phyloP scores from a whole-genome alignment of 208 protist species.

The Leishmania major region DNA sequence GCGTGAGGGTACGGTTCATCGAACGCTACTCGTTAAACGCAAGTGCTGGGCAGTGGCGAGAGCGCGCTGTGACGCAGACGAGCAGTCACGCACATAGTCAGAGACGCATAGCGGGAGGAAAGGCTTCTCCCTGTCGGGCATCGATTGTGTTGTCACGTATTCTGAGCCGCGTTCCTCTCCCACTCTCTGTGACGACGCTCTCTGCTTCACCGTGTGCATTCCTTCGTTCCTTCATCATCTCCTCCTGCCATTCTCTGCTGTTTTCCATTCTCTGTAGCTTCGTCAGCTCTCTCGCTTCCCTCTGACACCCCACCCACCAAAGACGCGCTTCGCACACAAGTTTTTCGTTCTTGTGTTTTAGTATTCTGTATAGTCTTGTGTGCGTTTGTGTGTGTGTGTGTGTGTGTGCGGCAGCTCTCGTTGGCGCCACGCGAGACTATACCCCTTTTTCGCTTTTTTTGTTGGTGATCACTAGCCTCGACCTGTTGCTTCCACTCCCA shows the following conservation, averaged over 20 bases:
- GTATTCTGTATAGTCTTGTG: background rate
- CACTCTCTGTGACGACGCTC: background rate
- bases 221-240: background rate
- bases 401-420: background rate
- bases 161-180: background rate
- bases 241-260: background rate
- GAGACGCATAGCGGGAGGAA: background rate
- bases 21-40: background rate
- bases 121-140: background rate
- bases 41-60: background rate
- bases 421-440: background rate
- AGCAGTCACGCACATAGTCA: background rate
- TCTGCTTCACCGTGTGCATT: background rate
- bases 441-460: background rate
- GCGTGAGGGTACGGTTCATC: background rate
- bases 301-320: background rate
- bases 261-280: background rate
- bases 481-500: background rate
- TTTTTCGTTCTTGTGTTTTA: background rate
- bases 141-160: background rate
- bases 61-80: background rate
- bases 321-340: background rate
- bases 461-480: background rate
- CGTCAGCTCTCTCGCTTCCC: background rate
- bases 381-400: background rate